phyloP scores from a whole-genome alignment of 2,329 filamentous ascomycete genomes.

The Zasmidium citrigriseum region DNA sequence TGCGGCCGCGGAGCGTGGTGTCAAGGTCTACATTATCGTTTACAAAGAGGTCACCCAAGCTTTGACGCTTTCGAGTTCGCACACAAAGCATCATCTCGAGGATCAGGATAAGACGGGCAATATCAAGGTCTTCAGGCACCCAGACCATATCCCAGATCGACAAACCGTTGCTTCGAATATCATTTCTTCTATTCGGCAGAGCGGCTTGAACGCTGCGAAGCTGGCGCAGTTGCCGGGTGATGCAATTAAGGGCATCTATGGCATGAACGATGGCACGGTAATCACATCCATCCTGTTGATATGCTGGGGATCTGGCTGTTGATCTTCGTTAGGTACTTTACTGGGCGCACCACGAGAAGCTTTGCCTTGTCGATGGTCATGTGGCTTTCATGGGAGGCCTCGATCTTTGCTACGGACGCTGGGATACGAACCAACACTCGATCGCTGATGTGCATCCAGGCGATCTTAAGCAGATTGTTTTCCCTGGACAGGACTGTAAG shows the following conservation, averaged over 20 bases:
- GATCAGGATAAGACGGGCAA: conserved; percentile 70
- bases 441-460: conserved; percentile 82
- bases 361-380: conserved; percentile 77
- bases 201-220: conserved; percentile 56
- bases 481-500: conserved; percentile 93
- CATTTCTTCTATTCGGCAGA: conserved; percentile 56
- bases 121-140: conserved; percentile 81
- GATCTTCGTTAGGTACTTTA: too few relatives aligned
- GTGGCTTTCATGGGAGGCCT: conserved; percentile 89
- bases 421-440: conserved; percentile 80
- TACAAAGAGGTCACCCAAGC: conserved; percentile 73
- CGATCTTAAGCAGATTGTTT: conserved; percentile 73
- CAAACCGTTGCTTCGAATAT: conserved; percentile 65
- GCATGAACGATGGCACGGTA: conserved; percentile 75
- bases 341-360: conserved; percentile 93
- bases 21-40: conserved; percentile 81
- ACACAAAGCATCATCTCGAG: conserved; percentile 80
- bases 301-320: too few relatives aligned
- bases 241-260: conserved; percentile 76
- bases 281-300: too few relatives aligned
- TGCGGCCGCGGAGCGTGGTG: conserved; percentile 79
- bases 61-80: conserved; percentile 61
- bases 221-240: conserved; percentile 69
- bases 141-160: conserved; percentile 78
- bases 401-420: conserved; percentile 83